Evolutionary conservation across 208 protist species (phyloP).

Genomic region (Trypanosoma grayi): DNA sequence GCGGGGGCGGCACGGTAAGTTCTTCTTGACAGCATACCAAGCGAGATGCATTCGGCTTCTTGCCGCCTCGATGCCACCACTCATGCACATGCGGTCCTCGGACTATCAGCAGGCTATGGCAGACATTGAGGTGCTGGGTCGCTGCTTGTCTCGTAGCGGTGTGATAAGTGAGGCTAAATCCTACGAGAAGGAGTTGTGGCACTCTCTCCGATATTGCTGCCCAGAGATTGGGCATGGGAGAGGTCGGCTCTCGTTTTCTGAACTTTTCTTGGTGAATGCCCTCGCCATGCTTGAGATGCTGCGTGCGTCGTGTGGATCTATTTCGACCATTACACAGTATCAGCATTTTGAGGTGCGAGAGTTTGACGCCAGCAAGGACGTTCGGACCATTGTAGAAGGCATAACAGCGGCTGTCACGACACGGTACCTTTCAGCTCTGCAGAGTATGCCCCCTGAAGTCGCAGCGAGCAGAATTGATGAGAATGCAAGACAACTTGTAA

Average conservation of each 20-base stretch:
- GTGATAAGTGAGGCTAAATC: not conserved
- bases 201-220: slow-evolving; percentile 1
- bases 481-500: slow-evolving; percentile 65
- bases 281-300: slow-evolving; percentile 73
- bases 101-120: slow-evolving; percentile 75
- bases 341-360: slow-evolving; percentile 78
- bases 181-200: slow-evolving; percentile 13
- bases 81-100: slow-evolving; percentile 77
- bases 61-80: slow-evolving; percentile 55
- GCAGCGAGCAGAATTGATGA: slow-evolving; percentile 47
- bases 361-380: slow-evolving; percentile 67
- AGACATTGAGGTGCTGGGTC: slow-evolving; percentile 61
- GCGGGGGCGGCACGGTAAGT: not conserved
- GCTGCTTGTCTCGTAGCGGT: slow-evolving; percentile 26
- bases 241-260: slow-evolving; percentile 46
- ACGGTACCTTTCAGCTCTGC: slow-evolving; percentile 45
- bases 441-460: slow-evolving; percentile 35
- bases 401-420: slow-evolving; percentile 41
- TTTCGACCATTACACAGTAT: slow-evolving; percentile 75
- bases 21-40: slow-evolving; percentile 33
- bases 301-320: slow-evolving; percentile 61
- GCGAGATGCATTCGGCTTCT: slow-evolving; percentile 50
- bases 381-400: slow-evolving; percentile 33
- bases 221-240: not conserved
- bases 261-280: slow-evolving; percentile 65